Evolutionary conservation across 2,329 filamentous ascomycete species (phyloP), one percentile per base, ranked within the genome.

Genomic region (Eutypella sp.): DNA sequence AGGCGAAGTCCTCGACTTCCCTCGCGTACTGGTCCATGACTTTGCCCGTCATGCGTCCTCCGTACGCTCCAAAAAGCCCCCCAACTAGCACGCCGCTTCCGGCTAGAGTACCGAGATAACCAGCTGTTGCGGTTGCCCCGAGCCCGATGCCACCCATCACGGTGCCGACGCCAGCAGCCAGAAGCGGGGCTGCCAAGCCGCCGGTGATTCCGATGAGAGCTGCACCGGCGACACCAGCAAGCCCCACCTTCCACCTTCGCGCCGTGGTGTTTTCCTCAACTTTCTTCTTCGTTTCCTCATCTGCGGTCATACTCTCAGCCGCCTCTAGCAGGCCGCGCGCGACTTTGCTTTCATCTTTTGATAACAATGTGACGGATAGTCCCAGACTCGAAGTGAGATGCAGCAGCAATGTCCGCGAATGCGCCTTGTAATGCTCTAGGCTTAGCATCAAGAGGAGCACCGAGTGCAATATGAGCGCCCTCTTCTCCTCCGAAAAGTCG

Each of bases 1-100:
- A 91, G 0, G 83, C 89, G 64, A 96, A 95, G 60, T 97, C 92
- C 57, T 90, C 82, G 11, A 97, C 85, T 55, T 96, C 88, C 55
- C 82, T 81, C 5, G 87, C 81, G 61, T 95, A 96, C 25, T 85
- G 76, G 53, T 96, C 89, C 76, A 97, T 87, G 72, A 91, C 89
- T 61, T 89, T 83, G 29, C 85, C 82, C 0, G 87, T 88, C 76
- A 95, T 92, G 31, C 84, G 81, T 0, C 84, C 83, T 6, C 87
- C 87, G 57, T 95, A 96, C 3, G 93, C 88, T 2, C 92, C 92
- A 58, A 97, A 96, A 10, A 97, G 69, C 18, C 87, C 81, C 5
- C 90, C 92, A 7, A 95, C 85, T 13, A 92, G 72, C 6, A 92
- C 78, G 4, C 84, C 80, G 47, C 86, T 92, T 31, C 91, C 85